These are phyloP conservation scores for Stromatinia cepivora DNA, from an alignment of 2,329 filamentous ascomycete genomes.

Conservation along the genomic window DNA sequence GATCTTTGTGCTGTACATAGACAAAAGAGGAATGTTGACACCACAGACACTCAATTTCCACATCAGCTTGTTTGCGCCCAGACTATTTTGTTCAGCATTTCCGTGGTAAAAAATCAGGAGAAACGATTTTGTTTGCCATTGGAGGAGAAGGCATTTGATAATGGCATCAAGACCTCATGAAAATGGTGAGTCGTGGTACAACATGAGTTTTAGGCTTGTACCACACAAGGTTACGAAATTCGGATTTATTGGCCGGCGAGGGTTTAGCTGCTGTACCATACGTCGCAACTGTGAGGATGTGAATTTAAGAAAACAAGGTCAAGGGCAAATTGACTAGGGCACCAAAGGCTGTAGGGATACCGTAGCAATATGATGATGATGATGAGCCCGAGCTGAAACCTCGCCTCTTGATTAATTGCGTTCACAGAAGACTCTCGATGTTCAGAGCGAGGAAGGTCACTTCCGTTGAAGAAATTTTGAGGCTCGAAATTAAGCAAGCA, in stretches of 20 bases:
- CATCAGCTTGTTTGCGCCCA: neutral
- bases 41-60: neutral
- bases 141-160: neutral
- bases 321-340: neutral
- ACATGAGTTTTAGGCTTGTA: slow-evolving; percentile 1
- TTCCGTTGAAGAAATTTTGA: neutral
- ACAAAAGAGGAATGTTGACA: neutral
- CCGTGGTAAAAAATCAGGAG: neutral
- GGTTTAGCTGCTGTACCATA: neutral
- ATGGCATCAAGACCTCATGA: neutral
- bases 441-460: neutral
- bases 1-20: neutral
- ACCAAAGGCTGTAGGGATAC: neutral
- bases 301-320: neutral
- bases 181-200: slow-evolving; percentile 7
- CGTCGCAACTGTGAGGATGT: neutral
- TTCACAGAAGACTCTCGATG: neutral
- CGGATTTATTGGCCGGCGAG: neutral
- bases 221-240: neutral
- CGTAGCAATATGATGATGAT: too few species aligned
- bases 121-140: neutral
- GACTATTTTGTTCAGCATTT: neutral
- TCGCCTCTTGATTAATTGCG: neutral
- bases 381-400: neutral
- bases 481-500: neutral